phyloP scores from a whole-genome alignment of 352 stramenopile species.

The Phytophthora pisi region DNA sequence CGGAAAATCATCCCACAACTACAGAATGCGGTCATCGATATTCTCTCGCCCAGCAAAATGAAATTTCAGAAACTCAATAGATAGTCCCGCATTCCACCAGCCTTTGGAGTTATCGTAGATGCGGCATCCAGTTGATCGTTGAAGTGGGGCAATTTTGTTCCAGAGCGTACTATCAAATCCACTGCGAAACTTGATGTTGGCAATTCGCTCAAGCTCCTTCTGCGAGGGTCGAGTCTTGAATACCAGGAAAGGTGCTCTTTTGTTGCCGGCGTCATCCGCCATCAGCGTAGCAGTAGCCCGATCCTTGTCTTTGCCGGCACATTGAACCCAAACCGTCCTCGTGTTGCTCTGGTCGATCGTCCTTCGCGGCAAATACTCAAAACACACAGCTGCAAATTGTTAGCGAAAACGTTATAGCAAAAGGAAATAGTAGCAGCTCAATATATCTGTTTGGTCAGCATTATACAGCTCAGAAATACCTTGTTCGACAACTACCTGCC shows the following conservation, averaged over 20 bases:
- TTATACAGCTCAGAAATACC: conserved; percentile 11
- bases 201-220: background rate
- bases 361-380: conserved; percentile 19
- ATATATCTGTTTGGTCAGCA: conserved; percentile 26
- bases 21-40: background rate
- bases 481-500: conserved; percentile 5
- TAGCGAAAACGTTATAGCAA: background rate
- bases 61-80: background rate
- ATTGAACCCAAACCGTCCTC: conserved; percentile 20
- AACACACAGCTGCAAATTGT: conserved; percentile 14
- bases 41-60: background rate
- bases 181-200: background rate
- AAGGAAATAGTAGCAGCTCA: background rate
- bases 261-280: background rate
- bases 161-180: background rate
- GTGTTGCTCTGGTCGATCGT: conserved; percentile 4
- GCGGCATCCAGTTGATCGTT: background rate
- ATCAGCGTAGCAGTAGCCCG: conserved; percentile 17
- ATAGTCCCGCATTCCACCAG: background rate
- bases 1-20: background rate
- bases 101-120: background rate
- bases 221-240: conserved; percentile 4
- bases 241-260: conserved; percentile 12
- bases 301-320: conserved; percentile 16
- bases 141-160: background rate